Conservation (phyloP, 192 early-diverging fungal species). For the Coemansia sp. region DNA sequence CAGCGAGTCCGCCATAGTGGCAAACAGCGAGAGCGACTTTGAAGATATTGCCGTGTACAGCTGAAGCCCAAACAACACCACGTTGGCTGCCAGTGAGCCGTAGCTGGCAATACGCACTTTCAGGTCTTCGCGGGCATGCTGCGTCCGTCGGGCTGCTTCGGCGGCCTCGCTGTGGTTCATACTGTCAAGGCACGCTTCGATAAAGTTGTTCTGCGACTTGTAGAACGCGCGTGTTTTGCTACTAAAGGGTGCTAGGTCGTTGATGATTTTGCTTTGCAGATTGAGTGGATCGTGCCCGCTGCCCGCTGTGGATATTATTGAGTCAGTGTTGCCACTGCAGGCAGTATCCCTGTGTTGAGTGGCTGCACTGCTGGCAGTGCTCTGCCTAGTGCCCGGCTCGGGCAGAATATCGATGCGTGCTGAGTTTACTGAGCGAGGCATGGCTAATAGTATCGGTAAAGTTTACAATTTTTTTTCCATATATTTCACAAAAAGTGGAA, state of each 20-base stretch:
- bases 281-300: slow-evolving; percentile 14
- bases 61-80: slow-evolving; percentile 60
- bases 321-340: neutral
- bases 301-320: neutral
- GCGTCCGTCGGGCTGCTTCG: neutral
- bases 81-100: slow-evolving; percentile 62
- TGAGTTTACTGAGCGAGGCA: neutral
- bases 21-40: slow-evolving; percentile 66
- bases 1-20: slow-evolving; percentile 72
- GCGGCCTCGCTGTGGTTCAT: slow-evolving; percentile 14
- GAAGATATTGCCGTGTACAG: slow-evolving; percentile 64
- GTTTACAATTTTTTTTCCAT: no score
- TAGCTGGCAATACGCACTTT: slow-evolving; percentile 59
- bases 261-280: slow-evolving; percentile 11
- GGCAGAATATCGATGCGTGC: slow-evolving; percentile 9
- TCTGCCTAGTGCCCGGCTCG: no score
- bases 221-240: slow-evolving; percentile 67
- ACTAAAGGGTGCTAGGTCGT: slow-evolving; percentile 10
- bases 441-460: no score
- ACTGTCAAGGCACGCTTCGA: slow-evolving; percentile 62
- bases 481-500: no score
- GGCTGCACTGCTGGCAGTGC: slow-evolving; percentile 1
- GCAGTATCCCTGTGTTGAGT: neutral
- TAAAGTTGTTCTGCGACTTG: slow-evolving; percentile 76
- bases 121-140: slow-evolving; percentile 18